phyloP scores from a whole-genome alignment of 2,329 filamentous ascomycete species.

The Fusarium robinianum region DNA sequence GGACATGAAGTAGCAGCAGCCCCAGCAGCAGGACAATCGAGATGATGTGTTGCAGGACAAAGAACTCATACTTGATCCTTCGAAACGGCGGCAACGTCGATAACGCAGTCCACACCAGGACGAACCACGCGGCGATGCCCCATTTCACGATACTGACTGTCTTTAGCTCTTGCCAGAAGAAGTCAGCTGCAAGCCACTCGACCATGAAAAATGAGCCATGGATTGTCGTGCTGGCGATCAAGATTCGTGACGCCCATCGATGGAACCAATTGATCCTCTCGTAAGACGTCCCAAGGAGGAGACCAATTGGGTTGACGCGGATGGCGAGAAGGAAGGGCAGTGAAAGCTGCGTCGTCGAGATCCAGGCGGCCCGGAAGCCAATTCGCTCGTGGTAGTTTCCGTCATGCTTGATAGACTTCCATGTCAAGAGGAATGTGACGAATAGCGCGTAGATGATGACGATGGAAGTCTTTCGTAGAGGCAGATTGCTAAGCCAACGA shows the following conservation, averaged over 20 bases:
- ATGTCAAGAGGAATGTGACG: constrained; percentile 30
- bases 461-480: constrained; percentile 21
- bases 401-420: constrained; percentile 36
- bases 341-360: constrained; percentile 31
- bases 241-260: constrained; percentile 31
- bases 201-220: constrained; percentile 32
- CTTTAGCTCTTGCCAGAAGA: constrained; percentile 34
- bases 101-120: constrained; percentile 33
- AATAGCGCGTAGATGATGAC: constrained; percentile 28
- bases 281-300: constrained; percentile 33
- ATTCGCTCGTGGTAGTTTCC: constrained; percentile 34
- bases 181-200: constrained; percentile 33
- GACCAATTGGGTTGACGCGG: constrained; percentile 31
- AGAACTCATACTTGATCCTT: constrained; percentile 36
- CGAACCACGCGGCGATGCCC: constrained; percentile 34
- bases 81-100: constrained; percentile 32
- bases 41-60: constrained; percentile 36
- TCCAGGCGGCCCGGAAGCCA: constrained; percentile 35
- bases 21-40: constrained; percentile 30
- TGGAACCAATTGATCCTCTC: constrained; percentile 37
- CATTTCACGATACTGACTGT: constrained; percentile 35
- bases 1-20: constrained; percentile 33
- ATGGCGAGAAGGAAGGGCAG: constrained; percentile 32
- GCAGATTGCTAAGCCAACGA: constrained; percentile 18
- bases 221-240: constrained; percentile 32